Evolutionary conservation across 306 rosid species (phyloP).

Genomic region (Castanopsis chinensis): DNA sequence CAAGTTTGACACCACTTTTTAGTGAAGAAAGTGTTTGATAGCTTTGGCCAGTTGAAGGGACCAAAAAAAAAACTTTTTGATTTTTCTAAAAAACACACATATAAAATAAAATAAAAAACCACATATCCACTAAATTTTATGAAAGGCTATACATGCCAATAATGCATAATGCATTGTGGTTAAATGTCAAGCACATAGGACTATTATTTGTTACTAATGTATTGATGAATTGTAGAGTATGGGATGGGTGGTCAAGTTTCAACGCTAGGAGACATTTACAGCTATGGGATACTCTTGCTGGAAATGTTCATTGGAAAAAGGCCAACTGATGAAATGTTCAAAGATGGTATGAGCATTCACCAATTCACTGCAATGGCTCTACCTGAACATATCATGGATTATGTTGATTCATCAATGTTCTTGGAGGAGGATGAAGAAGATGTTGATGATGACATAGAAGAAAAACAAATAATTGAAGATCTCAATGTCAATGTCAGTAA

Average conservation of each 20-base stretch:
- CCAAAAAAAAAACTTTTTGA: too few species aligned
- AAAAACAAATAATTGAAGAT: conserved; percentile 13
- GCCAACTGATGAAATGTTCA: conserved; percentile 36
- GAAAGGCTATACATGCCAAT: too few species aligned
- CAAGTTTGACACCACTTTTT: too few species aligned
- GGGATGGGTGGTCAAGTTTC: conserved; percentile 32
- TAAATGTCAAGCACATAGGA: neutral
- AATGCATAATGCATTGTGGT: too few species aligned
- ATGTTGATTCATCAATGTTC: neutral
- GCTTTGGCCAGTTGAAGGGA: too few species aligned
- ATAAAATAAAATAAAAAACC: too few species aligned
- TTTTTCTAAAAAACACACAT: too few species aligned
- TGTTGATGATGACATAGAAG: conserved; percentile 14
- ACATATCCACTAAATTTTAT: too few species aligned
- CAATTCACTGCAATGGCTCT: conserved; percentile 21
- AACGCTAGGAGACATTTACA: conserved; percentile 33
- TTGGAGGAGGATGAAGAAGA: conserved; percentile 13
- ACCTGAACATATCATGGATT: neutral
- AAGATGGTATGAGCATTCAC: conserved; percentile 29
- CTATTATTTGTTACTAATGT: neutral
- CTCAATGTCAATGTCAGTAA: neutral
- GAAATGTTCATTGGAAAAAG: conserved; percentile 47
- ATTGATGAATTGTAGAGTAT: conserved; percentile 28
- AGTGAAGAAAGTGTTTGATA: too few species aligned
- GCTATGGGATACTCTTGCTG: conserved; percentile 33